Evolutionary conservation across 306 rosid genomes (phyloP), one percentile per base, ranked within the genome.

Genomic region (Trifolium dubium): DNA sequence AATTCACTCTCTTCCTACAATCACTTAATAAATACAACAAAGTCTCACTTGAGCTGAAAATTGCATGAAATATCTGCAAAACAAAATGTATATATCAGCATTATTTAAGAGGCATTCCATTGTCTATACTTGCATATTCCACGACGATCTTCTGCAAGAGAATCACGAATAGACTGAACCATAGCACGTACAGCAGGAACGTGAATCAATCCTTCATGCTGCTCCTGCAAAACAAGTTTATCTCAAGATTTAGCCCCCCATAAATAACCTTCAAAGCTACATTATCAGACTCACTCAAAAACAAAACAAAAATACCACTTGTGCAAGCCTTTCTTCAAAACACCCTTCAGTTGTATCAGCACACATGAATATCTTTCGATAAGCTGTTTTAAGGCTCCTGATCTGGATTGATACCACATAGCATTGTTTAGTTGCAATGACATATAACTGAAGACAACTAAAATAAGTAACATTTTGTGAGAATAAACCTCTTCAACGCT

Each of bases 71-170:
- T 69, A 53, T 55, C 63, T 44, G 65, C 41, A 76, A 72, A 13
- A 30, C 10, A 58, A 58, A 5, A 58, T 12, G 39, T 29, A 13
- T 54, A 53, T 18, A 18, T 10, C 14, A 60, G 43, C 49, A 43
- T 43, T 37, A 34, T 41, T 66, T 29, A 46, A 53, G 88, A 82
- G 88, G 74, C 69, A 78, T 50, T 88, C 90, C 91, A 85, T 47
- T 69, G 71, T 77, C 95, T 84, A 82, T 64, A 88, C 74, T 87
- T 94, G 92, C 97, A 89, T 68, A 92, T 82, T 78, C 97, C 97
- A 14, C 99, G 90, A 5, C 96, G 87, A 51, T 80, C 82, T 79
- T 83, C 86, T 66, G 77, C 72, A 41, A 88, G 82, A 8, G 92
- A 92, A 74, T 76, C 72, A 8, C 84, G 93, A 64, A 92, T 88